phyloP scores from a whole-genome alignment of 768 basidiomycete species.

The Hortiboletus flavorubellus region DNA sequence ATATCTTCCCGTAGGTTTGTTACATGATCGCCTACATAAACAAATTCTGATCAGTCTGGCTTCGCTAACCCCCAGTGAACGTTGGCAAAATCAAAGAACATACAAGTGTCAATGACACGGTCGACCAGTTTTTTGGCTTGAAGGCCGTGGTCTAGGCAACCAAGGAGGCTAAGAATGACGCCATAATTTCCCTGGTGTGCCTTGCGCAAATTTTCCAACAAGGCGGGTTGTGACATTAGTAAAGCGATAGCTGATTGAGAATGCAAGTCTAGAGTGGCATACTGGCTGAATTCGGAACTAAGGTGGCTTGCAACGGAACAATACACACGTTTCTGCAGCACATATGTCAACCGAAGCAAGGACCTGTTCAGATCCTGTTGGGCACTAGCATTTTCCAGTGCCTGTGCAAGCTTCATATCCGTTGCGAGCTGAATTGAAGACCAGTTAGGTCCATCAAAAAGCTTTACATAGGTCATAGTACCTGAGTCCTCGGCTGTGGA shows the following conservation, averaged over 20 bases:
- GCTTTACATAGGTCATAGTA: conserved; percentile 7
- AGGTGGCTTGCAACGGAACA: background rate
- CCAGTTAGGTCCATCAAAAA: conserved; percentile 8
- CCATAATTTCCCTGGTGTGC: conserved; percentile 93
- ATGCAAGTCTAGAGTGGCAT: conserved; percentile 51
- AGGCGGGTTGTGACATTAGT: conserved; percentile 71
- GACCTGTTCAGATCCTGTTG: conserved; percentile 80
- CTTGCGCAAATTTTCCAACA: conserved; percentile 85
- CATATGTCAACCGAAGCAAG: conserved; percentile 71
- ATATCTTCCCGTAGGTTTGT: conserved; percentile 90
- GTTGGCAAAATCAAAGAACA: conserved; percentile 17
- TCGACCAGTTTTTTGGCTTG: conserved; percentile 90
- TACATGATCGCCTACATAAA: conserved; percentile 76
- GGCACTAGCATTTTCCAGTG: conserved; percentile 69
- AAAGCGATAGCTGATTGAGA: conserved; percentile 82
- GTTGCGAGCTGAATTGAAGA: conserved; percentile 35
- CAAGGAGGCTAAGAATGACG: conserved; percentile 84
- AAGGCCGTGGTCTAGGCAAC: conserved; percentile 86
- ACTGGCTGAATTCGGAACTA: background rate
- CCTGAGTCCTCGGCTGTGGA: conserved; percentile 29
- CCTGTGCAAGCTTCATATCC: conserved; percentile 57
- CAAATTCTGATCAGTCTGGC: conserved; percentile 5
- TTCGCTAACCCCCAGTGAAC: background rate
- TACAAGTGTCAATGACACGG: conserved; percentile 75
- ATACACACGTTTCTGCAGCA: conserved; percentile 71